A percentile compares a stretch with the other conserved stretches of the same genome.
These are phyloP conservation scores for Solanum appendiculatum DNA, from an alignment of 257 asterid species.

Conservation along the genomic window DNA sequence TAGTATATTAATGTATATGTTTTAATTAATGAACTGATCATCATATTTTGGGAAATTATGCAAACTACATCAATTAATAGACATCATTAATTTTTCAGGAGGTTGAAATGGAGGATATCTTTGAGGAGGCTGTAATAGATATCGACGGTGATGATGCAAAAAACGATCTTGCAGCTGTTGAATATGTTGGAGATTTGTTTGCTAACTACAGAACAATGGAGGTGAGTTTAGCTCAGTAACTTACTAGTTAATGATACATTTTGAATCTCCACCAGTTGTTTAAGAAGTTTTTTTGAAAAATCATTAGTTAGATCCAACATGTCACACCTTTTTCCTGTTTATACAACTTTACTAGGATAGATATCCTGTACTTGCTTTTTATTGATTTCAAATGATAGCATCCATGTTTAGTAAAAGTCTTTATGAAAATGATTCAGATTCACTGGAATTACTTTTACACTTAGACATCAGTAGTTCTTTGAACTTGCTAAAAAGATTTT, in stretches of 20 bases:
- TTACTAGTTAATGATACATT: not conserved
- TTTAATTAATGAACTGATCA: not conserved
- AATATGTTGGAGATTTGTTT: slow-evolving; percentile 72
- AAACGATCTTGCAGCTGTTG: slow-evolving; percentile 64
- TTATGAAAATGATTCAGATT: not conserved
- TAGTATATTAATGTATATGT: not conserved
- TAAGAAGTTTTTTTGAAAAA: not conserved
- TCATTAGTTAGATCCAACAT: not conserved
- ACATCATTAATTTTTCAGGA: slow-evolving; percentile 29
- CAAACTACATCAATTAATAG: not conserved
- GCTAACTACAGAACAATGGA: slow-evolving; percentile 69
- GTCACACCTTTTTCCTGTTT: not conserved
- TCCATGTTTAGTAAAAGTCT: not conserved
- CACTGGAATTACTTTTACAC: not conserved
- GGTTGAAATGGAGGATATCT: slow-evolving; percentile 90
- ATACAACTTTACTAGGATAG: not conserved
- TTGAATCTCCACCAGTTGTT: not conserved
- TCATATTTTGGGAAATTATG: not conserved
- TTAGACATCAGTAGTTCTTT: not conserved
- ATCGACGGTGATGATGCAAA: slow-evolving; percentile 58
- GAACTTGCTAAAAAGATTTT: not conserved
- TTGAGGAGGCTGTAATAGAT: slow-evolving; percentile 57
- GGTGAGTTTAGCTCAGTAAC: slow-evolving; percentile 22
- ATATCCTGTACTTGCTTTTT: not conserved
- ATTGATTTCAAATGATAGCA: not conserved